These are phyloP conservation scores for Dryas integrifolia DNA, from an alignment of 331 rosid genomes.

Conservation along the genomic window DNA sequence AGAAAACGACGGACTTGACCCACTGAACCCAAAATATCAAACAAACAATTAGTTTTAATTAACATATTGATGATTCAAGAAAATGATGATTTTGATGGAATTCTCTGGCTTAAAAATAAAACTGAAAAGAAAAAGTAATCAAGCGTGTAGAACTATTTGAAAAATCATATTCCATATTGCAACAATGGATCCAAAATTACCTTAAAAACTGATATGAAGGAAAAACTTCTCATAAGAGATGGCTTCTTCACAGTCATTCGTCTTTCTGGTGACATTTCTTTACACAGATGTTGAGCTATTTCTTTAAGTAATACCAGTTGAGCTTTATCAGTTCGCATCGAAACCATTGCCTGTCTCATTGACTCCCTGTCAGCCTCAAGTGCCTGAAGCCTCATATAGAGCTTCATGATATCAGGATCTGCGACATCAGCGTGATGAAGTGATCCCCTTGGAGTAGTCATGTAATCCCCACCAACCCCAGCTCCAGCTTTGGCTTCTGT, in stretches of 20 bases:
- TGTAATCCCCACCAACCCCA: constrained; percentile 44
- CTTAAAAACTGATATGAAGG: constrained; percentile 63
- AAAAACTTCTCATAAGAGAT: constrained; percentile 36
- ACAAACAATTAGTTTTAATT: constrained; percentile 23
- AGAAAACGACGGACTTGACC: constrained; percentile 62
- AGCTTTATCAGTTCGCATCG: constrained; percentile 92
- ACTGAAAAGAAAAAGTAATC: neutral
- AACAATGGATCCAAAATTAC: constrained; percentile 36
- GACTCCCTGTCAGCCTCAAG: constrained; percentile 99
- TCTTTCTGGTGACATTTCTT: constrained; percentile 61
- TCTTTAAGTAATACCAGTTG: constrained; percentile 83
- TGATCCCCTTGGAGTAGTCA: constrained; percentile 50
- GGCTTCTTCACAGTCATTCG: constrained; percentile 51
- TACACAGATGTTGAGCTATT: constrained; percentile 89
- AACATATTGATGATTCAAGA: neutral
- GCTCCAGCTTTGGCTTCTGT: constrained; percentile 49
- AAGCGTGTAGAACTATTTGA: neutral
- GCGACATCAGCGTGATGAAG: constrained; percentile 40
- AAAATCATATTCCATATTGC: neutral
- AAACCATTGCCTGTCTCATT: constrained; percentile 87
- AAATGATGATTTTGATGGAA: neutral
- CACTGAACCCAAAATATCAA: constrained; percentile 53
- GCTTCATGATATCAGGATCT: constrained; percentile 80
- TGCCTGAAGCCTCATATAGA: constrained; percentile 87
- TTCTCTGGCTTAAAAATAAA: neutral